These are phyloP conservation scores for Hymenoscyphus salicellus DNA, from an alignment of 2,329 filamentous ascomycete species.

Conservation along the genomic window DNA sequence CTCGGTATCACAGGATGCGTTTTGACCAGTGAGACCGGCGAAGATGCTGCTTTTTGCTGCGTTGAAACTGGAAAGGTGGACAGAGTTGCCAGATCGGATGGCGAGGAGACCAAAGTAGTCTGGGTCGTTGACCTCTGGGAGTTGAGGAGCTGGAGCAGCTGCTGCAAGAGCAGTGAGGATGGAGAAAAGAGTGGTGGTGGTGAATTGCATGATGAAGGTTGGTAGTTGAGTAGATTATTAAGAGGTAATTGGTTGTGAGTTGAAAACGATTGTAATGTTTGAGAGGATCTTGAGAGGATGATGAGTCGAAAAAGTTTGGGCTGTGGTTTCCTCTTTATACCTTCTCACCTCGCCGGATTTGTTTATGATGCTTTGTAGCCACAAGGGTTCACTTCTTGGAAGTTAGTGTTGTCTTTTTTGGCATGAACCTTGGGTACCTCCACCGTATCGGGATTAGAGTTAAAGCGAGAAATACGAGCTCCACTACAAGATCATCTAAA, in stretches of 20 bases:
- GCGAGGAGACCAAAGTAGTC: neutral
- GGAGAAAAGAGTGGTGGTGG: neutral
- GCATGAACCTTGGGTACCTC: too few relatives aligned
- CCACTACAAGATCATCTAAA: neutral
- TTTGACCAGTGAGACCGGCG: neutral
- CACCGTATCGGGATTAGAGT: neutral
- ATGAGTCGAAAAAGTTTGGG: neutral
- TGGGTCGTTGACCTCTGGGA: neutral
- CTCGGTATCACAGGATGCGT: neutral
- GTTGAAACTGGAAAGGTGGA: neutral
- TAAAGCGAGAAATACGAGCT: conserved; percentile 1
- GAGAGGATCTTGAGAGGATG: neutral
- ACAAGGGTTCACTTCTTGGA: neutral
- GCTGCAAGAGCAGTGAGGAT: neutral
- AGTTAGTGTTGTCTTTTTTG: too few relatives aligned
- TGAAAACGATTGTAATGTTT: neutral
- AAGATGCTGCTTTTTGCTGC: neutral
- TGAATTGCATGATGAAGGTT: neutral
- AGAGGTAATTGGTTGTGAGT: neutral
- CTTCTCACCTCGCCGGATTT: neutral
- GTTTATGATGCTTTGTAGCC: neutral
- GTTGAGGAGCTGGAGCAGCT: neutral
- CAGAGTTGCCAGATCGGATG: neutral
- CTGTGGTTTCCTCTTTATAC: neutral
- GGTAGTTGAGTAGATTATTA: neutral